A percentile compares a stretch with the other conserved stretches of the same genome.
Conservation (phyloP, 352 stramenopile species). For the Phytopythium montanum region DNA sequence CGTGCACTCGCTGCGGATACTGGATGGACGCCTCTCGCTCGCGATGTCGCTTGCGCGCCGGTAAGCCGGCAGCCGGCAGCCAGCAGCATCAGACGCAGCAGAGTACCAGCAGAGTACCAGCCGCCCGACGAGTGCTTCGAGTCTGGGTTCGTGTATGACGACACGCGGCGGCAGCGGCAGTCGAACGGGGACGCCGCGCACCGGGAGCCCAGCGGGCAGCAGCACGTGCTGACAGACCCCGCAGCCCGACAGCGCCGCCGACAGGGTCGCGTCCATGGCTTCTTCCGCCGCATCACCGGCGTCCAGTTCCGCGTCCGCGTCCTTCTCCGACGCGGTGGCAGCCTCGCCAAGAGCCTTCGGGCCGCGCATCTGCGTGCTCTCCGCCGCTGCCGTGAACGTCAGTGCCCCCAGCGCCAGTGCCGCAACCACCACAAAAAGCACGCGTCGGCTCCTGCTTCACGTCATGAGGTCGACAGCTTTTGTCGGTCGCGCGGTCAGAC, state of each 20-base stretch:
- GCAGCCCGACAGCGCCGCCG: conserved; percentile 50
- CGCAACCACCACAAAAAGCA: not conserved
- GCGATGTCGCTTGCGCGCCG: conserved; percentile 18
- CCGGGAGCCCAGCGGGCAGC: conserved; percentile 51
- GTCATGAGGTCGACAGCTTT: not conserved
- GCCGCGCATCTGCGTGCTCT: not conserved
- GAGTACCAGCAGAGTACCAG: conserved; percentile 32
- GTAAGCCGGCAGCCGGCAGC: no score
- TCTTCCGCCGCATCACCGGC: conserved; percentile 11
- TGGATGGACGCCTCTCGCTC: conserved; percentile 25
- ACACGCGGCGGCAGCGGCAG: conserved; percentile 44
- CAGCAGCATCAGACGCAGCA: conserved; percentile 62
- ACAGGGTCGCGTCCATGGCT: conserved; percentile 28
- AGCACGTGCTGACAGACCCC: conserved; percentile 64
- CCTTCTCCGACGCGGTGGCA: conserved; percentile 9
- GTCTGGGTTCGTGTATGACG: conserved; percentile 15
- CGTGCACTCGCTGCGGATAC: conserved; percentile 33
- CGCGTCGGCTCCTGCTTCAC: not conserved
- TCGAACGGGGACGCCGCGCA: conserved; percentile 55
- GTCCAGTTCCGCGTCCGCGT: conserved; percentile 18
- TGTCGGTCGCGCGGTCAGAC: no score
- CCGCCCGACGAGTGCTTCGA: conserved; percentile 23
- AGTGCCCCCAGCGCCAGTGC: not conserved
- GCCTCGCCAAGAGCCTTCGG: conserved; percentile 3
- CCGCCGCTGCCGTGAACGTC: not conserved